Conservation (phyloP, 2,329 filamentous ascomycete genomes). For the Apiospora malaysiana region DNA sequence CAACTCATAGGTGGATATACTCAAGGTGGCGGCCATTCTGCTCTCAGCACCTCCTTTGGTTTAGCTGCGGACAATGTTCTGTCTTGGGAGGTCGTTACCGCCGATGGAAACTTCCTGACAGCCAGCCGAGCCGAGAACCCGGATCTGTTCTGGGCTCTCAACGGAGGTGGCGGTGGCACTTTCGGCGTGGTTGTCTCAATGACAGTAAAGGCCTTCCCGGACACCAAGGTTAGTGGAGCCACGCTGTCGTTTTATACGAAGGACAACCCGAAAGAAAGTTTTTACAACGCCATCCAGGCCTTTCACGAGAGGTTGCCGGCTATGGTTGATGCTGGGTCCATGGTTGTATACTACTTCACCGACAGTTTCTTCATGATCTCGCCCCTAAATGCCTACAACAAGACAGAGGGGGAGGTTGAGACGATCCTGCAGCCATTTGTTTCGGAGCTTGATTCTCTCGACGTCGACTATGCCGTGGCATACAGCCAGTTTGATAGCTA, state of each 20-base stretch:
- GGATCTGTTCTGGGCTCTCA: conserved; percentile 61
- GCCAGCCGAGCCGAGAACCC: conserved; percentile 48
- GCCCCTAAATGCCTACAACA: conserved; percentile 37
- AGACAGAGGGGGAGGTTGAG: conserved; percentile 34
- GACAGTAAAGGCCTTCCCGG: conserved; percentile 33
- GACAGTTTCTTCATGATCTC: conserved; percentile 31
- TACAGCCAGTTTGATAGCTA: conserved; percentile 39
- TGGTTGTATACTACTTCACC: conserved; percentile 34
- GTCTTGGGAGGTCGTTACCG: conserved; percentile 53
- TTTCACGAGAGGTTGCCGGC: conserved; percentile 33
- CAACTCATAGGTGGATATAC: conserved; percentile 56
- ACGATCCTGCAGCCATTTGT: conserved; percentile 37
- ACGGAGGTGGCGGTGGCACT: conserved; percentile 55
- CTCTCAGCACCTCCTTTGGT: conserved; percentile 59
- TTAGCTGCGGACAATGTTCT: conserved; percentile 63
- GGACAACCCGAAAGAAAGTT: conserved; percentile 28
- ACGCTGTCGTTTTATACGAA: conserved; percentile 27
- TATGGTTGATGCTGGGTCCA: conserved; percentile 34
- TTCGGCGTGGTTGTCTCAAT: conserved; percentile 51
- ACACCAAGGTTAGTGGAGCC: conserved; percentile 32
- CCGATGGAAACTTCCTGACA: conserved; percentile 36
- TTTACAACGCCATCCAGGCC: conserved; percentile 31
- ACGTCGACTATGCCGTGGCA: conserved; percentile 30
- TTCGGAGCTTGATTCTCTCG: conserved; percentile 32
- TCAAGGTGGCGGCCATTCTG: conserved; percentile 65